Conservation (phyloP, 129 eudicot species). For the Cynara cardunculus region DNA sequence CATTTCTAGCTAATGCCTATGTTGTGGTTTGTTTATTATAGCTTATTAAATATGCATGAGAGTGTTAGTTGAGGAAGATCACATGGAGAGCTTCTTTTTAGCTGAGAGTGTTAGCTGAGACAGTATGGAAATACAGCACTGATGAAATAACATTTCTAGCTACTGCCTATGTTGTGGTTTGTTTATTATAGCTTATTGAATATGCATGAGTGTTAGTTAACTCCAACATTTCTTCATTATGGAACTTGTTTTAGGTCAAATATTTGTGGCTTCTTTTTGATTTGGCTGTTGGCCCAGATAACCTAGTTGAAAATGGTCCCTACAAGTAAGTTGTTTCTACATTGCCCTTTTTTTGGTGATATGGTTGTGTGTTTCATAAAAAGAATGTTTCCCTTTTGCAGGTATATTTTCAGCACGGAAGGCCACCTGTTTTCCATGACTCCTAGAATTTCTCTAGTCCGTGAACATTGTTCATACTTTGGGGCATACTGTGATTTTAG, state of each 20-base stretch:
- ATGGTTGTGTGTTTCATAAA: background rate
- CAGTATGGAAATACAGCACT: constrained; percentile 41
- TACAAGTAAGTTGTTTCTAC: constrained; percentile 61
- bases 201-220: too few species aligned
- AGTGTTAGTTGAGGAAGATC: too few species aligned
- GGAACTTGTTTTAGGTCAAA: constrained; percentile 57
- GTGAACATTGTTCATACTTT: constrained; percentile 73
- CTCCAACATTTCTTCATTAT: background rate
- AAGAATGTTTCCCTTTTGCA: constrained; percentile 10
- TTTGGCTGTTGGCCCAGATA: constrained; percentile 92
- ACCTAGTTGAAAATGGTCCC: constrained; percentile 91
- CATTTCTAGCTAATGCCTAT: too few species aligned
- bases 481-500: constrained; percentile 71
- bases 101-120: too few species aligned
- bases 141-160: too few species aligned
- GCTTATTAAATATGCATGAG: too few species aligned
- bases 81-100: constrained; percentile 98
- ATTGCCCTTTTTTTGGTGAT: background rate
- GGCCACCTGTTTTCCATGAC: constrained; percentile 88
- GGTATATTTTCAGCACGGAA: constrained; percentile 93
- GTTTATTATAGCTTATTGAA: too few species aligned
- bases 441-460: constrained; percentile 76
- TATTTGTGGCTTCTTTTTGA: constrained; percentile 97
- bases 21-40: too few species aligned
- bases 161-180: too few species aligned